phyloP scores from a whole-genome alignment of 768 basidiomycete species.

The Peribolospora kevripleyi region DNA sequence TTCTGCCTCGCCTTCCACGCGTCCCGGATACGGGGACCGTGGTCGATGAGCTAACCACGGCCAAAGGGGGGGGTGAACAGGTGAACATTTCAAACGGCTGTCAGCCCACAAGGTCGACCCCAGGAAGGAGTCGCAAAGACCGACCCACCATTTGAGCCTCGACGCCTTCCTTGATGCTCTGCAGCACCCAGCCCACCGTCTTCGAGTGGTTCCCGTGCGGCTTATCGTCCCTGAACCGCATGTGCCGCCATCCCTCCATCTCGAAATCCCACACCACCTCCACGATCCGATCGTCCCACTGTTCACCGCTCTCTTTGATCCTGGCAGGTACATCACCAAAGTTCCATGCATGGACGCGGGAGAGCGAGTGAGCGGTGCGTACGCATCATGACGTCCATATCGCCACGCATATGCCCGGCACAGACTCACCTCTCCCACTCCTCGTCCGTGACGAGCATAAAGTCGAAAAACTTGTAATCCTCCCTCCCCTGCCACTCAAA shows the following conservation, averaged over 20 bases:
- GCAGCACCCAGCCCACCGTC: slow-evolving; percentile 67
- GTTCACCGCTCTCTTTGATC: slow-evolving; percentile 58
- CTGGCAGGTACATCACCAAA: slow-evolving; percentile 22
- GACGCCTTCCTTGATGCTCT: slow-evolving; percentile 80
- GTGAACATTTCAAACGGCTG: slow-evolving; percentile 31
- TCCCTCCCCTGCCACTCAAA: slow-evolving; percentile 48
- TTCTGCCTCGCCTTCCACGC: no score
- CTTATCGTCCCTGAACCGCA: slow-evolving; percentile 89
- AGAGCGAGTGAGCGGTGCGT: no score
- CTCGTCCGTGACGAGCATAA: slow-evolving; percentile 57
- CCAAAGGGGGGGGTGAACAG: not conserved
- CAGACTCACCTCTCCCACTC: slow-evolving; percentile 72
- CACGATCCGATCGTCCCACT: slow-evolving; percentile 76
- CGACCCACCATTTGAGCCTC: slow-evolving; percentile 54
- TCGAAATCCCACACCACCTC: slow-evolving; percentile 76
- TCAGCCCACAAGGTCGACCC: no score
- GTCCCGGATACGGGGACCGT: no score
- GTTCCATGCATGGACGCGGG: not conserved
- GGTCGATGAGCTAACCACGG: no score
- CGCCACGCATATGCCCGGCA: not conserved
- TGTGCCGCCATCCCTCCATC: slow-evolving; percentile 47
- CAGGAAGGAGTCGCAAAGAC: no score
- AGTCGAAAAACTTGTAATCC: slow-evolving; percentile 61
- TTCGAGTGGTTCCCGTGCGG: slow-evolving; percentile 64
- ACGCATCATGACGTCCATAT: not conserved